phyloP scores from a whole-genome alignment of 139 green algal species.

The Micromonas commoda region DNA sequence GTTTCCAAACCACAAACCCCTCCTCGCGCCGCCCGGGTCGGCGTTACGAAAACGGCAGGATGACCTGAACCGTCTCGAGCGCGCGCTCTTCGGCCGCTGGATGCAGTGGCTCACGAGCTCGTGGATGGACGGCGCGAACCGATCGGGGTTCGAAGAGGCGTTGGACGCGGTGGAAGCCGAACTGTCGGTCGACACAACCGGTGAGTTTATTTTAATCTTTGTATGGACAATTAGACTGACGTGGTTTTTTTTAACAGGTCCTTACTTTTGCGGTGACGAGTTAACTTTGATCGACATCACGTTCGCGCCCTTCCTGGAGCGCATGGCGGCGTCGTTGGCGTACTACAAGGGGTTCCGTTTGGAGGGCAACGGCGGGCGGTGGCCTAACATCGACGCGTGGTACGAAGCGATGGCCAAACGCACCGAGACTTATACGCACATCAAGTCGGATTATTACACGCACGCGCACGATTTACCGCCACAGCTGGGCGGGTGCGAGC shows the following conservation, averaged over 20 bases:
- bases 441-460: slow-evolving; percentile 79
- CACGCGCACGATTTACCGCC: slow-evolving; percentile 87
- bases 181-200: slow-evolving; percentile 37
- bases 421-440: slow-evolving; percentile 43
- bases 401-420: slow-evolving; percentile 40
- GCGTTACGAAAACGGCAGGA: slow-evolving; percentile 44
- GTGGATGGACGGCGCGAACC: slow-evolving; percentile 37
- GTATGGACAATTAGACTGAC: too few relatives aligned
- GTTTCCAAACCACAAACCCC: slow-evolving; percentile 58
- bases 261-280: slow-evolving; percentile 77
- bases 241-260: too few relatives aligned
- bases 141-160: slow-evolving; percentile 46
- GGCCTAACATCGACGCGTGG: slow-evolving; percentile 35
- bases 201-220: too few relatives aligned
- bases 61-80: slow-evolving; percentile 72
- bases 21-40: slow-evolving; percentile 58
- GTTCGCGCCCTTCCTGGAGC: slow-evolving; percentile 89
- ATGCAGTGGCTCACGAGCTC: slow-evolving; percentile 42
- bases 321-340: slow-evolving; percentile 62
- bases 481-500: slow-evolving; percentile 66
- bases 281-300: slow-evolving; percentile 36
- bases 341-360: slow-evolving; percentile 91
- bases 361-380: slow-evolving; percentile 37
- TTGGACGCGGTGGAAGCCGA: slow-evolving; percentile 59
- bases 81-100: slow-evolving; percentile 47